Evolutionary conservation across 805 yeast genomes (phyloP).

Genomic region (Candida gorgasii): DNA sequence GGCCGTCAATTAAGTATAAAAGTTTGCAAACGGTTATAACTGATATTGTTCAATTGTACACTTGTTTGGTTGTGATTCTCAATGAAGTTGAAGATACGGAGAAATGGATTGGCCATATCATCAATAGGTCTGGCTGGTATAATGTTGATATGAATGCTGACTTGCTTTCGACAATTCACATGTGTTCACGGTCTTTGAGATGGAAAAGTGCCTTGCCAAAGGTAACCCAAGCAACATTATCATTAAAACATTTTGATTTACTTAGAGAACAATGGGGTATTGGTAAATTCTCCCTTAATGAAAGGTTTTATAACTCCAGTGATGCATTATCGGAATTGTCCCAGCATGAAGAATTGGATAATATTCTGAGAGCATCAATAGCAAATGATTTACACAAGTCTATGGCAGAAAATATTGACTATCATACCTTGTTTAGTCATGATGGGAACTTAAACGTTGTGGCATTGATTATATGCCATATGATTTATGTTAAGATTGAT

Average conservation of each 20-base stretch:
- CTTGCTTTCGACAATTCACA: slow-evolving; percentile 28
- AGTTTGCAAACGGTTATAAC: slow-evolving; percentile 22
- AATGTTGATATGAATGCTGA: slow-evolving; percentile 28
- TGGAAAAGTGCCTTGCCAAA: slow-evolving; percentile 29
- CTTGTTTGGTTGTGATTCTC: slow-evolving; percentile 22
- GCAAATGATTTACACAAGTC: slow-evolving; percentile 13
- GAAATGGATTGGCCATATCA: slow-evolving; percentile 27
- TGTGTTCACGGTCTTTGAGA: slow-evolving; percentile 30
- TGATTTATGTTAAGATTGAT: slow-evolving; percentile 31
- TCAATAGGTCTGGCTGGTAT: slow-evolving; percentile 32
- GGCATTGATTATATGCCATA: slow-evolving; percentile 28
- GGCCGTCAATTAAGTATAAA: slow-evolving; percentile 31
- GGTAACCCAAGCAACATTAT: slow-evolving; percentile 30
- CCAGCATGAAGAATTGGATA: slow-evolving; percentile 1
- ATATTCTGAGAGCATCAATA: not conserved
- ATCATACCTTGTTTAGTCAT: slow-evolving; percentile 25
- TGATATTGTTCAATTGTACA: slow-evolving; percentile 30
- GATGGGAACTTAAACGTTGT: slow-evolving; percentile 33
- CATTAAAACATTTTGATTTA: slow-evolving; percentile 29
- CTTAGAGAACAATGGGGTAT: slow-evolving; percentile 31
- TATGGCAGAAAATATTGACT: slow-evolving; percentile 24
- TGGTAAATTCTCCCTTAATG: slow-evolving; percentile 22
- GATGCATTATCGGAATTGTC: not conserved
- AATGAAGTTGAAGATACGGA: slow-evolving; percentile 28
- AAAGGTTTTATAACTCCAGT: slow-evolving; percentile 22